Evolutionary conservation across 2,329 filamentous ascomycete species (phyloP), one percentile per base, ranked within the genome.

Genomic region (Rosellinia necatrix): DNA sequence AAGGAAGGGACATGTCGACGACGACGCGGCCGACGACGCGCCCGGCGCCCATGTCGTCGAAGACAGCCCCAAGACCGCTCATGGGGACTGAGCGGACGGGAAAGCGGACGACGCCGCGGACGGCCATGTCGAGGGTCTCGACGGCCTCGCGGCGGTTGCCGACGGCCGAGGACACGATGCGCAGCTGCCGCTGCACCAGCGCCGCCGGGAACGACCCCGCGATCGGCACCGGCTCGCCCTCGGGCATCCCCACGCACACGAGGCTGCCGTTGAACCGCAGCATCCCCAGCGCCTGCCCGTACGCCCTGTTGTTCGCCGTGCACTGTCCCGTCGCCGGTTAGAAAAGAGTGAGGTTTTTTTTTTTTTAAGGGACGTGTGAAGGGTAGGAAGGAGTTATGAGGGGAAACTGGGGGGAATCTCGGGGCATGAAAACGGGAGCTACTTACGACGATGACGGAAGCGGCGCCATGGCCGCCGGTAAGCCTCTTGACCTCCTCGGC

Each of bases 211-310:
- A 53, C 2, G 53, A 59, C 5, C 43, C 49, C 9, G 22, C 44
- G 37, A 63, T 61, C 9, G 59, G 47, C 21, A 51, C 50, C 8
- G 21, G 43, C 2, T 55, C 53, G 34, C 61, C 61, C 40, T 58
- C 59, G 2, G 61, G 61, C 38, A 63, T 51, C 2, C 61, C 61
- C 2, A 63, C 49, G 49, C 56, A 59, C 5, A 61, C 61, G n/a
- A 63, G 29, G n/a, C 51, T 37, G 22, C 61, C 61, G 30, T 49
- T 49, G 32, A 56, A 62, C 6, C 46, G 50, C 5, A 62, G 61
- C 56, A 63, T 57, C 2, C 48, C 25, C 13, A 63, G 3, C 6
- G 53, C 56, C 24, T 59, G 56, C 1, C 46, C 56, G 34, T 63
- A 62, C 1, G 61, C 61, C 15, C 10, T 52, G 21, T 63, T 62